Conservation (phyloP, 768 basidiomycete species). For the Tricholoma furcatifolium region DNA sequence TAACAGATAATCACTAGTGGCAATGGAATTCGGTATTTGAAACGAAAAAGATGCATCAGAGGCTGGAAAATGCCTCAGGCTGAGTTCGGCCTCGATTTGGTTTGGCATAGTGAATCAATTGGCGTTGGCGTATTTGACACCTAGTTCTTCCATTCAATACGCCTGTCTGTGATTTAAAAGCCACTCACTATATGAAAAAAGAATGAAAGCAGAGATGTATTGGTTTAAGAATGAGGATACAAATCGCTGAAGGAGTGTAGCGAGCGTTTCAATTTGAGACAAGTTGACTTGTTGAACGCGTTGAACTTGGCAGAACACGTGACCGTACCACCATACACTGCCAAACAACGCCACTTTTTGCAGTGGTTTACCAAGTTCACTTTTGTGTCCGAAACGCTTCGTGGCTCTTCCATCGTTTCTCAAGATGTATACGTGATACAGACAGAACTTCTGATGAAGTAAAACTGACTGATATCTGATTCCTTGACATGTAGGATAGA, state of each 20-base stretch:
- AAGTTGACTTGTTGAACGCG: constrained; percentile 1
- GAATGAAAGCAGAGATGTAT: too few relatives aligned
- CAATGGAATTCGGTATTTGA: constrained; percentile 46
- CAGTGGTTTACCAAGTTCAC: background rate
- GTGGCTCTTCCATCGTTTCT: too few relatives aligned
- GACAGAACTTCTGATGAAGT: background rate
- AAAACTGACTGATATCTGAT: background rate
- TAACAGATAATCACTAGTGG: constrained; percentile 50
- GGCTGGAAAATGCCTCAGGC: constrained; percentile 55
- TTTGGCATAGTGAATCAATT: constrained; percentile 21
- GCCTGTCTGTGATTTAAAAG: too few relatives aligned
- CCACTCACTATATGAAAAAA: too few relatives aligned
- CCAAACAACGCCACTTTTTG: constrained; percentile 15
- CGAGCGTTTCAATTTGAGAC: background rate
- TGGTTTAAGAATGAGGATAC: too few relatives aligned
- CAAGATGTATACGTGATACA: background rate
- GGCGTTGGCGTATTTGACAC: background rate
- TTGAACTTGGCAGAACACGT: constrained; percentile 9
- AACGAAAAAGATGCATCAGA: constrained; percentile 51
- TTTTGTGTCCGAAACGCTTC: background rate
- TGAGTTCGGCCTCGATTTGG: constrained; percentile 40
- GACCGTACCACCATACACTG: constrained; percentile 16
- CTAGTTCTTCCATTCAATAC: too few relatives aligned
- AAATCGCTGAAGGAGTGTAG: background rate
- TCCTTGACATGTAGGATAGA: background rate